Base-by-base conservation (phyloP, 352 stramenopile species). In the Globisporangium heterothallicum region DNA sequence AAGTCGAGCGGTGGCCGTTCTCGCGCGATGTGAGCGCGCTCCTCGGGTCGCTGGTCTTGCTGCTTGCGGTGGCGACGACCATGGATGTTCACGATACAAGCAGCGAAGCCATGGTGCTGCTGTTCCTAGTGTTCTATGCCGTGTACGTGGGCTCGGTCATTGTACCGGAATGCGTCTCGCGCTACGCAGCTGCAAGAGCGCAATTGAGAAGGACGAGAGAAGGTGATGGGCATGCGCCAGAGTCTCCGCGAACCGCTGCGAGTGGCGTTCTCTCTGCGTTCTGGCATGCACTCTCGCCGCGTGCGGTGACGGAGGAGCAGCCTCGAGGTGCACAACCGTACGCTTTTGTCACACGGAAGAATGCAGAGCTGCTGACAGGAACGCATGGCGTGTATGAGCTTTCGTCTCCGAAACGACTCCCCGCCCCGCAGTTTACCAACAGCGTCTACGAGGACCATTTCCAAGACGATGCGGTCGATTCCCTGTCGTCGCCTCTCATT, bases 371-470 rank as follows among this genome's bases (percentile, higher is more conserved):
- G 51, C 46, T 24, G 1, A 22, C 56, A 35, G 49, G 41, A 27
- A 48, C 49, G 26, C 27, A 41, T 9, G 54, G 55, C 16, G 44
- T 42, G 9, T 59, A 55, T 29, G 67, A 66, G 19, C 62, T 75
- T 49, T 58, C 61, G n/a, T 64, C 52, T 13, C 54, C 58, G 5
- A 34, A 21, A 26, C 42, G 52, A 35, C 24, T 65, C 6, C 25
- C 42, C 0, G 56, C 61, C 3, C 57, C 59, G 42, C 35, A 53
- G 24, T 90, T 90, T 48, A 54, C 52, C 10, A 76, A 53, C 36
- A 49, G 66, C 14, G 66, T 91, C 1, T 76, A 79, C 26, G 73
- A 86, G 27, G 67, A 91, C 38, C 74, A 91, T 52, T 92, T 88
- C 49, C 63, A 86, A 50, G 69, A 78, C 16, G 43, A 43, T 22